Conservation (phyloP, 108 stramenopile genomes). For the Cyclotella baltica region DNA sequence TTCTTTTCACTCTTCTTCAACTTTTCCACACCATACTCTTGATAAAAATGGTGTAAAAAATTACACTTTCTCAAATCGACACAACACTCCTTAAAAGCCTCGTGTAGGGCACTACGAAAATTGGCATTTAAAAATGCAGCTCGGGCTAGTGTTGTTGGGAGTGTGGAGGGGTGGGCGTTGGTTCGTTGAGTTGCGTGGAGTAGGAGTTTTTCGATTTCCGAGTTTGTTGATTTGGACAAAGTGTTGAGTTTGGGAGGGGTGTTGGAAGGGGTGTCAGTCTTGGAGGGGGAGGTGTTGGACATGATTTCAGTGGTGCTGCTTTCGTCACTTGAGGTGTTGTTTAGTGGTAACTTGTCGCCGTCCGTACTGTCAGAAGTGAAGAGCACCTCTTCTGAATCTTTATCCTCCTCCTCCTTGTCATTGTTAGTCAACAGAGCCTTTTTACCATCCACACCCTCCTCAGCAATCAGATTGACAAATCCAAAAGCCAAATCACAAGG, state of each 20-base stretch:
- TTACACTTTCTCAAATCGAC: constrained; percentile 72
- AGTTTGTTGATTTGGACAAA: too few species aligned
- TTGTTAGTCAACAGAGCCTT: not conserved
- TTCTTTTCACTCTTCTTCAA: constrained; percentile 23
- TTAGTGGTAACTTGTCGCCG: not conserved
- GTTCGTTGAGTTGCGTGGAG: constrained; percentile 36
- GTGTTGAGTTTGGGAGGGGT: too few species aligned
- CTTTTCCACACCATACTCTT: constrained; percentile 19
- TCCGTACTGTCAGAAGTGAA: constrained; percentile 29
- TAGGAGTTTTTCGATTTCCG: constrained; percentile 2
- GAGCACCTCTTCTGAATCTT: constrained; percentile 26
- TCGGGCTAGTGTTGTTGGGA: constrained; percentile 51
- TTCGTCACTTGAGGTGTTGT: not conserved
- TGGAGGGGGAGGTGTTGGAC: too few species aligned
- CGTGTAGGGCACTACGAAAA: constrained; percentile 62
- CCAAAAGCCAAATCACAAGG: constrained; percentile 49
- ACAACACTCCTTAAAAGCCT: constrained; percentile 73
- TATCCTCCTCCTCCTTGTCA: not conserved
- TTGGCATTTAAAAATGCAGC: constrained; percentile 52
- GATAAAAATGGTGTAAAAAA: constrained; percentile 68
- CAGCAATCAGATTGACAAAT: constrained; percentile 43
- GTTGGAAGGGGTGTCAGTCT: too few species aligned
- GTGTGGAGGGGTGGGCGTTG: constrained; percentile 12
- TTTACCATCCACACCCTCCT: constrained; percentile 22
- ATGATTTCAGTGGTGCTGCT: constrained; percentile 18